Base-by-base conservation (phyloP, 805 yeast species). In the Candida boleticola region DNA sequence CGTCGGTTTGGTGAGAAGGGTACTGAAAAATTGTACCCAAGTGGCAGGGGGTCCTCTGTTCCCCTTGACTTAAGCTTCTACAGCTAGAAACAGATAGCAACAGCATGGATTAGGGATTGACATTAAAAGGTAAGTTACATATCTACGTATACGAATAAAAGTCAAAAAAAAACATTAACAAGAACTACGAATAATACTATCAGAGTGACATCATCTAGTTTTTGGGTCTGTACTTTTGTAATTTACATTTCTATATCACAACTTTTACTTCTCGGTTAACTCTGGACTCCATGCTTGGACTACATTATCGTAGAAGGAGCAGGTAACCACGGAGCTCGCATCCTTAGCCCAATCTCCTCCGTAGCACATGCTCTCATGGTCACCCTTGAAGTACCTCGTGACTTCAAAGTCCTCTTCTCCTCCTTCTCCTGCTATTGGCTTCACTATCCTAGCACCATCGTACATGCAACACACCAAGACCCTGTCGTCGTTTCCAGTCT, bases 31-130 rank as follows among this genome's bases (percentile, higher is more conserved):
- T 68, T 89, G 49, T 93, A 93, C 65, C 97, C 98, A 14, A 87
- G 96, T 64, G 98, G 98, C 11, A 76, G 96, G 52, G 98, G 98
- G 3, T 79, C 89, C 22, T 86, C 96, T 26, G 93, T 90, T 29
- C 97, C 97, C 1, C 66, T 90, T 47, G 80, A 87, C 51, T 67
- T 90, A 42, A 31, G 35, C 16, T 9, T n/a, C 35, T 29, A 7
- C 14, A 5, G 20, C 2, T 39, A 33, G 40, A 43, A n/a, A n/a
- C n/a, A n/a, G n/a, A n/a, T n/a, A n/a, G n/a, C n/a, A n/a, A n/a
- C n/a, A n/a, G n/a, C n/a, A n/a, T n/a, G n/a, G n/a, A n/a, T n/a
- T n/a, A n/a, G n/a, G n/a, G n/a, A n/a, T n/a, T n/a, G n/a, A n/a
- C n/a, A n/a, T n/a, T n/a, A n/a, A n/a, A n/a, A n/a, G n/a, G n/a